A percentile compares a stretch with the other conserved stretches of the same genome.
These are phyloP conservation scores for Amoebophrya sp. DNA, from an alignment of 169 alveolate species.

Conservation along the genomic window DNA sequence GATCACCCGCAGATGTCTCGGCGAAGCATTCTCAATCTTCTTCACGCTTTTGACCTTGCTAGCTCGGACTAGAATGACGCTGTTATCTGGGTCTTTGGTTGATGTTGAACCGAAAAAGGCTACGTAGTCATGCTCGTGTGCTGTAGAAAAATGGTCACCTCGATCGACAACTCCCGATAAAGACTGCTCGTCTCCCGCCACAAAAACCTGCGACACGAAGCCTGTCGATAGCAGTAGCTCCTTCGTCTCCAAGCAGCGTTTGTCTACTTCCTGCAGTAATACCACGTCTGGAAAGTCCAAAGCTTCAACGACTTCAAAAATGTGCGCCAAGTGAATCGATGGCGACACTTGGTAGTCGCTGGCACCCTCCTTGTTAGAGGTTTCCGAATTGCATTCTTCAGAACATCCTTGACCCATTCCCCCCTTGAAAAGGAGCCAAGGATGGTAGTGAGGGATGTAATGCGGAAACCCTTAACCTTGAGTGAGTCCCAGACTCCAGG, in stretches of 20 bases:
- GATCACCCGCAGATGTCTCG: background rate
- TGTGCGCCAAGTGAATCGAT: background rate
- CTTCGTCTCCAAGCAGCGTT: background rate
- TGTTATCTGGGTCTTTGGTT: background rate
- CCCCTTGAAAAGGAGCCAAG: no score
- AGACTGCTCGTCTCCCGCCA: no score
- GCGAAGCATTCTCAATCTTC: background rate
- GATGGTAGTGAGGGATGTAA: no score
- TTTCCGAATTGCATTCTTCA: no score
- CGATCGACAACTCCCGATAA: no score
- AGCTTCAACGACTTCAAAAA: background rate
- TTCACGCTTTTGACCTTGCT: background rate
- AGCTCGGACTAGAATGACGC: background rate
- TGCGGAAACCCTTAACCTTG: no score
- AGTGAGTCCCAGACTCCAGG: background rate
- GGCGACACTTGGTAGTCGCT: background rate
- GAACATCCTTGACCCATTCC: no score
- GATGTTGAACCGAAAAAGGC: background rate
- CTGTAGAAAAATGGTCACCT: no score
- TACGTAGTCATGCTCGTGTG: no score
- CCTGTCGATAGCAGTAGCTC: background rate
- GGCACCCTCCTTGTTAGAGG: background rate
- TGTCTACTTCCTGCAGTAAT: background rate
- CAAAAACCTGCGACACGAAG: no score
- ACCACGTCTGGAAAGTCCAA: background rate